Conservation (phyloP, 768 basidiomycete species). For the Suillus variegatus region DNA sequence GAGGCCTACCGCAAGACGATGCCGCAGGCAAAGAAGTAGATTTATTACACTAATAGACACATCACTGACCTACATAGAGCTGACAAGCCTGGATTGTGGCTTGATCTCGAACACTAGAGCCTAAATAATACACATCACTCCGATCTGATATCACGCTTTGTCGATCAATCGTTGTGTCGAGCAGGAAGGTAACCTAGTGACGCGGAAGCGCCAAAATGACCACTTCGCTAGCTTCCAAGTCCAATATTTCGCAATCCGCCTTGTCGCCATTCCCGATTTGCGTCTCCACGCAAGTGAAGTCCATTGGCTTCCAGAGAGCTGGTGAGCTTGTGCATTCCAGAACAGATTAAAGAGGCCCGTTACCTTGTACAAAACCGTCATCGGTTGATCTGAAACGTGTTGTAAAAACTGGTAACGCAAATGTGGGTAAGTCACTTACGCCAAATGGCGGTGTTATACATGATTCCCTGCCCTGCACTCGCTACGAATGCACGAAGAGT, state of each 20-base stretch:
- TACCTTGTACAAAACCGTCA: constrained; percentile 78
- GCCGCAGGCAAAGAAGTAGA: constrained; percentile 70
- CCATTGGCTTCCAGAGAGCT: constrained; percentile 53
- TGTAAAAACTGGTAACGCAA: constrained; percentile 9
- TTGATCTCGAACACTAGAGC: neutral
- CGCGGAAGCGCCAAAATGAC: constrained; percentile 33
- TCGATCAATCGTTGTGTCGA: neutral
- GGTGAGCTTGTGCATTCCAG: constrained; percentile 18
- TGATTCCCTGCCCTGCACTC: constrained; percentile 77
- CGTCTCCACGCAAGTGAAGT: constrained; percentile 89
- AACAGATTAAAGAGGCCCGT: constrained; percentile 16
- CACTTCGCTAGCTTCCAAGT: constrained; percentile 40
- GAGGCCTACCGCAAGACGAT: constrained; percentile 83
- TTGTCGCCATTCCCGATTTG: constrained; percentile 81
- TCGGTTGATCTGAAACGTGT: constrained; percentile 76
- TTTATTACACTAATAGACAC: constrained; percentile 1
- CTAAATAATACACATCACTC: constrained; percentile 1
- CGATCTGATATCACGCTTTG: neutral
- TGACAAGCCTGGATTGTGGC: neutral
- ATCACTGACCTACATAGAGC: constrained; percentile 2
- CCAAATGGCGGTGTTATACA: constrained; percentile 85
- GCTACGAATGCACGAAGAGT: constrained; percentile 85
- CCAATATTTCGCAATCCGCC: constrained; percentile 86
- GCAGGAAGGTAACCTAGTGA: neutral
- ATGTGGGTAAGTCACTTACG: constrained; percentile 56